These are phyloP conservation scores for Xylaria multiplex DNA, from an alignment of 2,329 filamentous ascomycete species.

Conservation along the genomic window DNA sequence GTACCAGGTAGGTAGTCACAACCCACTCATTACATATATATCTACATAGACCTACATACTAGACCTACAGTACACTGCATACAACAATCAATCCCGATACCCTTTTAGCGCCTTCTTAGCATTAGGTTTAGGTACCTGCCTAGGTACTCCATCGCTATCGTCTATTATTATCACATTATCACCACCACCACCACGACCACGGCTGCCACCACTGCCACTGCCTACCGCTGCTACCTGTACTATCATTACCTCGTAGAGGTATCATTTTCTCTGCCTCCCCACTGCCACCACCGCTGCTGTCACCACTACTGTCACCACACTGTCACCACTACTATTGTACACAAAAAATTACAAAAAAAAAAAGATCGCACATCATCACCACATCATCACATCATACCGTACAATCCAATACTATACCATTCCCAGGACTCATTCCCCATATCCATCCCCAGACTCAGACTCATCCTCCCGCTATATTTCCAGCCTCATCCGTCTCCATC, in stretches of 20 bases:
- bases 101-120: background rate
- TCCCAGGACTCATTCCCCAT: too few relatives aligned
- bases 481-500: background rate
- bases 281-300: background rate
- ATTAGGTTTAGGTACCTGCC: too few relatives aligned
- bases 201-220: background rate
- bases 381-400: constrained; percentile 2
- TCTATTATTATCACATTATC: background rate
- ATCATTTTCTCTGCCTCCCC: background rate
- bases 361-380: constrained; percentile 11
- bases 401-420: background rate
- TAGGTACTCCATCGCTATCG: background rate
- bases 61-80: constrained; percentile 7
- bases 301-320: background rate
- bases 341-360: background rate
- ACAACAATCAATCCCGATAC: constrained; percentile 11
- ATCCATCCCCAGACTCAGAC: too few relatives aligned
- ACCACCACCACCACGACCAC: background rate
- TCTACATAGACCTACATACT: too few relatives aligned
- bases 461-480: too few relatives aligned
- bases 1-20: background rate
- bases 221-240: too few relatives aligned
- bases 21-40: background rate
- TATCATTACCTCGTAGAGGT: background rate
- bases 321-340: background rate